Evolutionary conservation across 345 rosid genomes (phyloP), one percentile per base, ranked within the genome.

Genomic region (Citropsis articulata): DNA sequence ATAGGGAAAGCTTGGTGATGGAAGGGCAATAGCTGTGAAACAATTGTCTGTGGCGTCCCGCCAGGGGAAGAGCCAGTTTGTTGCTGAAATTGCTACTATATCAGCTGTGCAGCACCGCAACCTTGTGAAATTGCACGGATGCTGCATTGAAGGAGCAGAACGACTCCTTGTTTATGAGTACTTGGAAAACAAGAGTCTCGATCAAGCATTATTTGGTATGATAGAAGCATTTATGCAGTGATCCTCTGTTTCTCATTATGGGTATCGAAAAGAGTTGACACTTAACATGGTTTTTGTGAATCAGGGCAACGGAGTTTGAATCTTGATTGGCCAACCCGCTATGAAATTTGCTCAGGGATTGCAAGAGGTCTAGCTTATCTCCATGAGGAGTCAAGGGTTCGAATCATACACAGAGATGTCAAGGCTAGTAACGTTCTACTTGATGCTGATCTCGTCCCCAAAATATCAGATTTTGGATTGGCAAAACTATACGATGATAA

Each of bases 401-500:
- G 86, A 59, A 87, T 88, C n/a, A 85, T 88, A 4, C 89, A 90
- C 45, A 84, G 93, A 74, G 93, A 90, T 80, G 89, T 88, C 77
- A 87, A 90, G 75, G 77, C 88, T 33, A 88, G 87, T 53, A 87
- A 88, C 53, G 85, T 85, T 63, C 77, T 90, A 53, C 89, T 90
- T 55, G 89, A 84, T 72, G 79, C 83, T 64, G 77, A 84, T 40
- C 89, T 90, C 40, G 42, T 70, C 30, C 91, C 93, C 19, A 90
- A 90, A 79, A 90, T 86, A 27, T 90, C 91, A 50, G 91, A 90
- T 83, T 90, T 88, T 68, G 93, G 91, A 50, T 72, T 90, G 81
- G 91, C 90, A n/a, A 90, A 88, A 71, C 91, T 88, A 59, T 90
- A 85, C 9, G 87, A 88, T 78, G 91, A 88, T 63, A 84, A 83